These are phyloP conservation scores for Aspergillus tamarii DNA, from an alignment of 2,329 filamentous ascomycete species.

Conservation along the genomic window DNA sequence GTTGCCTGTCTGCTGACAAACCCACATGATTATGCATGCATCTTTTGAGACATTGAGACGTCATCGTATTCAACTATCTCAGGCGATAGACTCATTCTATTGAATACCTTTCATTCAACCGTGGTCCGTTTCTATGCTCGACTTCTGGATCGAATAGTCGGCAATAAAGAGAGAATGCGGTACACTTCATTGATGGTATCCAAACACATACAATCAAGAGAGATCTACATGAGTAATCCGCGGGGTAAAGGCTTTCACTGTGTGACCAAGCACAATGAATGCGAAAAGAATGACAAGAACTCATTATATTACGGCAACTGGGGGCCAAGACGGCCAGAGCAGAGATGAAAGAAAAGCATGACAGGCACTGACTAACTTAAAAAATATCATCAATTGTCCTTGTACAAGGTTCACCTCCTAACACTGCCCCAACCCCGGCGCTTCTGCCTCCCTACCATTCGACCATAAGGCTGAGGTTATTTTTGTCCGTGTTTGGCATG, in stretches of 20 bases:
- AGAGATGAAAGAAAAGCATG: neutral
- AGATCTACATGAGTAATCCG: neutral
- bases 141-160: neutral
- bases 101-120: neutral
- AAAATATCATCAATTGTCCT: neutral
- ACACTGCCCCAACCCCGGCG: constrained; percentile 4
- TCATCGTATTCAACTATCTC: constrained; percentile 2
- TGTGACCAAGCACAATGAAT: neutral
- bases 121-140: neutral
- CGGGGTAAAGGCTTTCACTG: neutral
- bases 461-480: constrained; percentile 2
- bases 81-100: neutral
- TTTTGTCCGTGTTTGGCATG: neutral
- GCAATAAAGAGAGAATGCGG: neutral
- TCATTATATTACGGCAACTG: neutral
- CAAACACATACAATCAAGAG: neutral
- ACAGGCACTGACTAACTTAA: neutral
- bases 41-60: constrained; percentile 8
- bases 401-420: neutral
- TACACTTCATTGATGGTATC: neutral
- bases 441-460: constrained; percentile 5
- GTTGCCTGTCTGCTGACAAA: constrained; percentile 8
- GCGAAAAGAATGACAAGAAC: neutral
- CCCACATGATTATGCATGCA: neutral
- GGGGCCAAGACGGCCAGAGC: neutral